These are phyloP conservation scores for Scleroderma citrinum DNA, from an alignment of 768 basidiomycete species.

Conservation along the genomic window DNA sequence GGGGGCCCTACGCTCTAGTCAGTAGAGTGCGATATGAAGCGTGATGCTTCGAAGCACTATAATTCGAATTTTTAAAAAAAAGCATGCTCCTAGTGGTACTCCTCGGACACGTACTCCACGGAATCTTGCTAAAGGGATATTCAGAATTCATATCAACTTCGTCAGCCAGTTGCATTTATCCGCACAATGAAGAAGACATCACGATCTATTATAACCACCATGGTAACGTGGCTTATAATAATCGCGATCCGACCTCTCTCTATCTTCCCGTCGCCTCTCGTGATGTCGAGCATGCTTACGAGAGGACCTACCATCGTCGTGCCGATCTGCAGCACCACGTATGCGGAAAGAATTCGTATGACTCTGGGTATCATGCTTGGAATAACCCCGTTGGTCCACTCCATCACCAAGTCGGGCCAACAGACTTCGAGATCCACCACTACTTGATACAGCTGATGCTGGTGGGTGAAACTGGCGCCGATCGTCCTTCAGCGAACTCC, in stretches of 20 bases:
- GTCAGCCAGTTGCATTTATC: conserved; percentile 3
- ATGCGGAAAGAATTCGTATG: conserved; percentile 16
- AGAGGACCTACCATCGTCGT: conserved; percentile 9
- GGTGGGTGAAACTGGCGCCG: conserved; percentile 17
- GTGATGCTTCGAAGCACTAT: too few relatives aligned
- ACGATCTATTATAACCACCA: conserved; percentile 45
- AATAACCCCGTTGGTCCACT: conserved; percentile 1
- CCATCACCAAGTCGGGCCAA: conserved; percentile 29
- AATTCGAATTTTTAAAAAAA: too few relatives aligned
- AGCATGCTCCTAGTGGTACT: too few relatives aligned
- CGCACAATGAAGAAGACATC: conserved; percentile 31
- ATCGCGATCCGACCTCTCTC: conserved; percentile 18
- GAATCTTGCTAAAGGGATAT: too few relatives aligned
- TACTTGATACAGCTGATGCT: conserved; percentile 12
- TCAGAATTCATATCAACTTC: too few relatives aligned
- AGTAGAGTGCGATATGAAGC: too few relatives aligned
- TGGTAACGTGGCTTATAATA: conserved; percentile 42
- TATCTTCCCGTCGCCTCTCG: conserved; percentile 16
- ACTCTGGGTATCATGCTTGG: conserved; percentile 6
- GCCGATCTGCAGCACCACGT: conserved; percentile 24
- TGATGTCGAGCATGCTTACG: conserved; percentile 10
- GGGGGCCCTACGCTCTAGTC: too few relatives aligned
- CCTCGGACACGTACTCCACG: too few relatives aligned
- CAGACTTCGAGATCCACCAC: conserved; percentile 20
- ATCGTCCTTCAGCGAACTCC: conserved; percentile 28